Percentiles rank a stretch among this genome's conserved stretches.
phyloP scores from a whole-genome alignment of 1,139 yeast species.

The Magnusiomyces tetraspermus region DNA sequence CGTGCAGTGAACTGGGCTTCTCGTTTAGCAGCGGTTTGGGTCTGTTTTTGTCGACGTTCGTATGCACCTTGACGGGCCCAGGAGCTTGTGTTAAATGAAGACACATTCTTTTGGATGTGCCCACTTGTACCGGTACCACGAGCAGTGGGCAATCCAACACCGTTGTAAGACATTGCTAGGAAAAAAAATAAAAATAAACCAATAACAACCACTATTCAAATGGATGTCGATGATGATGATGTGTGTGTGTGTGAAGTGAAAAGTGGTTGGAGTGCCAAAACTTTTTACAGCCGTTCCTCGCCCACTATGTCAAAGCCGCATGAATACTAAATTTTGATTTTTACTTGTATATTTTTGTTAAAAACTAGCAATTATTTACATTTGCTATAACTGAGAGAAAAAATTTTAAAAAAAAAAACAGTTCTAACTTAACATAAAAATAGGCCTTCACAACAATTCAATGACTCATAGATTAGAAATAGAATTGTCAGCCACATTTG shows the following conservation, averaged over 20 bases:
- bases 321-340: no score
- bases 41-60: constrained; percentile 30
- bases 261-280: no score
- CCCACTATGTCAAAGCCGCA: no score
- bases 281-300: no score
- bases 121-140: constrained; percentile 74
- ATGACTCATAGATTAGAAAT: neutral
- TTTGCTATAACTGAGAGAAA: no score
- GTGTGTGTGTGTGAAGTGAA: no score
- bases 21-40: constrained; percentile 17
- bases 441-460: neutral
- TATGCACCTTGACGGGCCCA: constrained; percentile 26
- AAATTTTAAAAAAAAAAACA: no score
- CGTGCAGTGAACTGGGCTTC: constrained; percentile 19
- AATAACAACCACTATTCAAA: no score
- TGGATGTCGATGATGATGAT: no score
- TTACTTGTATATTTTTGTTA: no score
- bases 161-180: constrained; percentile 59
- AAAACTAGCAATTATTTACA: no score
- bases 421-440: neutral
- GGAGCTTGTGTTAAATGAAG: constrained; percentile 27
- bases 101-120: constrained; percentile 45
- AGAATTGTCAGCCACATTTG: neutral
- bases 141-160: constrained; percentile 55
- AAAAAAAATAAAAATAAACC: no score